A percentile compares a stretch with the other conserved stretches of the same genome.
Conservation (phyloP, 495 filamentous ascomycete genomes). For the Lindgomyces ingoldianus region DNA sequence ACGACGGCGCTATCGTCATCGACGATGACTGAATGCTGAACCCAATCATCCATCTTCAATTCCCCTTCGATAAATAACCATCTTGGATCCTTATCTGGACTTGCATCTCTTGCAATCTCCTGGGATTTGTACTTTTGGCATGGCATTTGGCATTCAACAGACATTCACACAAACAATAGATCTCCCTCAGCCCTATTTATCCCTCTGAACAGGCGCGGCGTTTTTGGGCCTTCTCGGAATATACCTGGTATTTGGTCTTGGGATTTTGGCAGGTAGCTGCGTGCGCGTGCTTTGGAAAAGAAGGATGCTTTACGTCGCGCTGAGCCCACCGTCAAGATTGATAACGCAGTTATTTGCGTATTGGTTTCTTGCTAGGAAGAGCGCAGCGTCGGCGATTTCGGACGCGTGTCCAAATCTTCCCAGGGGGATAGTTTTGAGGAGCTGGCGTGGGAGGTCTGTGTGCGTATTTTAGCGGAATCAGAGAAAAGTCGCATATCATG, state of each 20-base stretch:
- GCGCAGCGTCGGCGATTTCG: constrained; percentile 79
- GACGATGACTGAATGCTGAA: constrained; percentile 57
- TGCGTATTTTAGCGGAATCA: no score
- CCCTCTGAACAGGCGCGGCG: background rate
- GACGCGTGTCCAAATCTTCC: constrained; percentile 65
- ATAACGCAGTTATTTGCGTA: constrained; percentile 85
- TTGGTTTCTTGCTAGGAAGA: constrained; percentile 73
- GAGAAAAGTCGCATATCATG: no score
- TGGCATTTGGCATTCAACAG: background rate
- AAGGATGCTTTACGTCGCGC: constrained; percentile 49
- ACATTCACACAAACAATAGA: background rate
- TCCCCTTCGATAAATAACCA: no score
- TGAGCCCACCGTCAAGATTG: constrained; percentile 82
- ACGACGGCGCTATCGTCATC: constrained; percentile 72
- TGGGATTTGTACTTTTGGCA: background rate
- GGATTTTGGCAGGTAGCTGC: background rate
- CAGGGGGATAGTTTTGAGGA: constrained; percentile 59
- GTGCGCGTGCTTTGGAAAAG: no score
- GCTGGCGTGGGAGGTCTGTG: background rate
- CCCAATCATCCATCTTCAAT: no score
- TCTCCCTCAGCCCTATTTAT: background rate
- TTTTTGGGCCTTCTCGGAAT: background rate
- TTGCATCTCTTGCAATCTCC: background rate
- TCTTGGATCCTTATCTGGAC: background rate
- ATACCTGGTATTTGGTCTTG: constrained; percentile 4